phyloP scores from a whole-genome alignment of 352 stramenopile genomes.

The Phytopythium aichiense region DNA sequence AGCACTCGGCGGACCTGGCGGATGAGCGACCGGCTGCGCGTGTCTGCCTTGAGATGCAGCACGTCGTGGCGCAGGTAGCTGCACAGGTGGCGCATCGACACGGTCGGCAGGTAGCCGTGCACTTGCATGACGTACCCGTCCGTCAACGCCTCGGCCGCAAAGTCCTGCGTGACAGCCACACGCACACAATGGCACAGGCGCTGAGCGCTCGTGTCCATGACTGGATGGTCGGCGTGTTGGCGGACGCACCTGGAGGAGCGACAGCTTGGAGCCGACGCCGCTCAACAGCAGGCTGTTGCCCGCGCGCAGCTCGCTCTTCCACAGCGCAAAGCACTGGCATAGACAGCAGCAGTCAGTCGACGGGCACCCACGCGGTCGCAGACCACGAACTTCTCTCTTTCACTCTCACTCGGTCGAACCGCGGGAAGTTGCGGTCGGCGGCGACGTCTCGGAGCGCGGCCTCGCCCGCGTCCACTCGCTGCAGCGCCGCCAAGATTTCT shows the following conservation, averaged over 20 bases:
- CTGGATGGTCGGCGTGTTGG: too few species aligned
- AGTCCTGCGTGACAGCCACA: constrained; percentile 24
- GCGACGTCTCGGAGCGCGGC: background rate
- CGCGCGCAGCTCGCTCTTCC: constrained; percentile 40
- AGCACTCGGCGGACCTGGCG: background rate
- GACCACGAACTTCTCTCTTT: background rate
- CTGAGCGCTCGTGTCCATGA: background rate
- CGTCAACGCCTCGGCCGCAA: constrained; percentile 21
- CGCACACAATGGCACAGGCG: background rate
- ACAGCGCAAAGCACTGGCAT: constrained; percentile 23
- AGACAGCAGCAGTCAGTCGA: background rate
- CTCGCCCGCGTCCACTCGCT: constrained; percentile 15
- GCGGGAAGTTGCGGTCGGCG: background rate
- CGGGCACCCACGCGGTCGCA: background rate
- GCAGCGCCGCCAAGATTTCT: constrained; percentile 20
- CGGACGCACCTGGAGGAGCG: constrained; percentile 35
- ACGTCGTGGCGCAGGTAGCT: constrained; percentile 36
- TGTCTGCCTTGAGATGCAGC: background rate
- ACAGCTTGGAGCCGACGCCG: constrained; percentile 51
- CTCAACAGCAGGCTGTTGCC: constrained; percentile 53
- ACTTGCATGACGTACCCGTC: constrained; percentile 44
- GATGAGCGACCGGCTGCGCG: background rate
- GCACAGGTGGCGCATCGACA: constrained; percentile 42
- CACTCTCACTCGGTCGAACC: constrained; percentile 15
- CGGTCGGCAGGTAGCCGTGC: constrained; percentile 50